Percentiles rank a stretch among this genome's conserved stretches.
Conservation (phyloP, 495 filamentous ascomycete species). For the Trichoderma reesei region DNA sequence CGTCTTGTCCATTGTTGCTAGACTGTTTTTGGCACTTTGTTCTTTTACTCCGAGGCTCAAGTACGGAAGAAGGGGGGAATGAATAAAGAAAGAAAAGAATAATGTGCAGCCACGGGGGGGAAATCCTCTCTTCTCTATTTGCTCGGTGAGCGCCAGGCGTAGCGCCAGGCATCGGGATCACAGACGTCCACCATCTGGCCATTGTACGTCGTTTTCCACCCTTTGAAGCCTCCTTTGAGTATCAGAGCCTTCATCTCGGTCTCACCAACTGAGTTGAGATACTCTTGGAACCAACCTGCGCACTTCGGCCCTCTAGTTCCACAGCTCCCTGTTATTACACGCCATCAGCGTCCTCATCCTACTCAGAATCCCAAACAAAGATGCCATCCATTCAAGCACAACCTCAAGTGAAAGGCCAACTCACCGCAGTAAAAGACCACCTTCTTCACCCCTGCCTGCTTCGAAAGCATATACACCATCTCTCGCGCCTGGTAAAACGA, state of each 20-base stretch:
- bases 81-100: conserved; percentile 12
- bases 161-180: conserved; percentile 35
- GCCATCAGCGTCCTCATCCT: neutral
- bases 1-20: neutral
- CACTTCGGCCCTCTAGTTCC: conserved; percentile 36
- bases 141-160: too few species aligned
- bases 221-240: conserved; percentile 39
- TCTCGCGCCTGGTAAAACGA: conserved; percentile 34
- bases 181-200: conserved; percentile 37
- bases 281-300: conserved; percentile 40
- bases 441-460: conserved; percentile 31
- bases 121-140: conserved; percentile 14
- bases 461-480: conserved; percentile 31
- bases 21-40: too few species aligned
- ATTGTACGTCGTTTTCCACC: conserved; percentile 38
- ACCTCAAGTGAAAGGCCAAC: conserved; percentile 11
- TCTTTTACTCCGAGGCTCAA: neutral
- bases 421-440: conserved; percentile 42
- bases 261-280: conserved; percentile 25
- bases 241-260: conserved; percentile 33
- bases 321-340: conserved; percentile 25
- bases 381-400: neutral
- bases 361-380: too few species aligned
- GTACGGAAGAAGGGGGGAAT: too few species aligned
- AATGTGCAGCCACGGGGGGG: conserved; percentile 21